phyloP scores from a whole-genome alignment of 2,329 filamentous ascomycete genomes.

The Aspergillus brasiliensis region DNA sequence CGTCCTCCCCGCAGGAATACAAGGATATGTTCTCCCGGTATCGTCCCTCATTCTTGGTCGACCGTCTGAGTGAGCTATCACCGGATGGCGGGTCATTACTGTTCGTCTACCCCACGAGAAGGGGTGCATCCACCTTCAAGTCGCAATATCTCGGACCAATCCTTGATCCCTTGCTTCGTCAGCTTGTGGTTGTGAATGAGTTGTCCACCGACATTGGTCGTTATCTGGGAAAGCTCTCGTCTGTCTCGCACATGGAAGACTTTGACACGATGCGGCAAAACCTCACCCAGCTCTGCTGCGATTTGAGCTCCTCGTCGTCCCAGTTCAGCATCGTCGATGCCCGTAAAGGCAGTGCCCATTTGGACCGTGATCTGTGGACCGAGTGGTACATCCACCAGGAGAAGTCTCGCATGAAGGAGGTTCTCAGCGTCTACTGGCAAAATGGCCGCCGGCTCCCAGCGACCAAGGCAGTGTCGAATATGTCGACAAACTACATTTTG shows the following conservation, averaged over 20 bases:
- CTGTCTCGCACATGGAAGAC: conserved; percentile 57
- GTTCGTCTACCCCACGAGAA: conserved; percentile 64
- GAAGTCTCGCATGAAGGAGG: conserved; percentile 59
- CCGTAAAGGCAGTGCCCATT: conserved; percentile 51
- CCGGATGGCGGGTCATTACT: conserved; percentile 59
- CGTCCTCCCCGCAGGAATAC: conserved; percentile 61
- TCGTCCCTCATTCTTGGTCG: conserved; percentile 60
- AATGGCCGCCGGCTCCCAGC: conserved; percentile 39
- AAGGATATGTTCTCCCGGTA: conserved; percentile 58
- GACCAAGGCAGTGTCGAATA: conserved; percentile 28
- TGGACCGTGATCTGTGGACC: conserved; percentile 59
- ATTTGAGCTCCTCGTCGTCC: conserved; percentile 40
- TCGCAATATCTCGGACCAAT: conserved; percentile 62
- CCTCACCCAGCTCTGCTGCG: conserved; percentile 43
- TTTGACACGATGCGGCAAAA: conserved; percentile 54
- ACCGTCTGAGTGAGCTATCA: conserved; percentile 63
- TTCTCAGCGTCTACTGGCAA: conserved; percentile 47
- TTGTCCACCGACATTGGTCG: conserved; percentile 60
- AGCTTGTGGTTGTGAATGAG: conserved; percentile 60
- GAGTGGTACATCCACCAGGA: conserved; percentile 69
- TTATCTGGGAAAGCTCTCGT: conserved; percentile 56
- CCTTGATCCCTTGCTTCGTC: conserved; percentile 62
- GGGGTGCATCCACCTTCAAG: conserved; percentile 61
- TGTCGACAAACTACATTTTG: conserved; percentile 31
- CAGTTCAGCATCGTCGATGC: conserved; percentile 54